Conservation (phyloP, 352 stramenopile species). For the Globisporangium rhizosaccharum region DNA sequence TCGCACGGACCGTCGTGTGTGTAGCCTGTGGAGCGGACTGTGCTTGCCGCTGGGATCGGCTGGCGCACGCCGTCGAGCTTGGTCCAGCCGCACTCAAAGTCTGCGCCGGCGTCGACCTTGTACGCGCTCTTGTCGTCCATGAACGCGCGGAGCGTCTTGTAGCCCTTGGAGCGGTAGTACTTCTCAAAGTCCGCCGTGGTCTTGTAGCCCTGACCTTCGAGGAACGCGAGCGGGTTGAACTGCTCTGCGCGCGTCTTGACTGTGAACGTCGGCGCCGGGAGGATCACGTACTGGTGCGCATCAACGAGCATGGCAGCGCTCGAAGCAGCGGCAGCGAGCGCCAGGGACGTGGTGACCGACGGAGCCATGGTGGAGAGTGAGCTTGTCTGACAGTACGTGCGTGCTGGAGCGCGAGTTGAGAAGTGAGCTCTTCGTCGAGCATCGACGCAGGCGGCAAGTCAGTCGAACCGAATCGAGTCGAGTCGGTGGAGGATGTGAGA, state of each 20-base stretch:
- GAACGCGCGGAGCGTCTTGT: conserved; percentile 12
- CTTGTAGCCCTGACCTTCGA: conserved; percentile 41
- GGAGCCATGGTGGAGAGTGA: conserved; percentile 5
- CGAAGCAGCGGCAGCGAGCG: conserved; percentile 18
- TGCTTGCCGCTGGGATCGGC: conserved; percentile 15
- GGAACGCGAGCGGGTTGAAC: conserved; percentile 42
- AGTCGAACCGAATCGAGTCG: not conserved
- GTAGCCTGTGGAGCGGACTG: conserved; percentile 40
- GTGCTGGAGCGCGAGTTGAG: not conserved
- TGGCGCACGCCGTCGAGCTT: conserved; percentile 21
- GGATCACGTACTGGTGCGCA: conserved; percentile 32
- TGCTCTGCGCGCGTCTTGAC: conserved; percentile 27
- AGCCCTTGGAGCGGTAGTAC: conserved; percentile 15
- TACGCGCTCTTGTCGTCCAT: conserved; percentile 16
- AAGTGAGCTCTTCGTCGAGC: conserved; percentile 5
- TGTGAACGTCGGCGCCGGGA: conserved; percentile 32
- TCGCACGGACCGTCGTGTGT: conserved; percentile 39
- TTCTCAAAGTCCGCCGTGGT: conserved; percentile 33
- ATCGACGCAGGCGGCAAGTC: not conserved
- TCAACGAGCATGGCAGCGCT: conserved; percentile 11
- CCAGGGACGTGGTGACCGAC: conserved; percentile 16
- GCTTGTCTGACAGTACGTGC: not conserved
- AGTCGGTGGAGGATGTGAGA: too few species aligned
- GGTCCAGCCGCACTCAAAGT: conserved; percentile 34
- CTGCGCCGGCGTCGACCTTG: conserved; percentile 9